Evolutionary conservation across 1,139 yeast genomes (phyloP), one percentile per base, ranked within the genome.

Genomic region (Geotrichum klebahnii): DNA sequence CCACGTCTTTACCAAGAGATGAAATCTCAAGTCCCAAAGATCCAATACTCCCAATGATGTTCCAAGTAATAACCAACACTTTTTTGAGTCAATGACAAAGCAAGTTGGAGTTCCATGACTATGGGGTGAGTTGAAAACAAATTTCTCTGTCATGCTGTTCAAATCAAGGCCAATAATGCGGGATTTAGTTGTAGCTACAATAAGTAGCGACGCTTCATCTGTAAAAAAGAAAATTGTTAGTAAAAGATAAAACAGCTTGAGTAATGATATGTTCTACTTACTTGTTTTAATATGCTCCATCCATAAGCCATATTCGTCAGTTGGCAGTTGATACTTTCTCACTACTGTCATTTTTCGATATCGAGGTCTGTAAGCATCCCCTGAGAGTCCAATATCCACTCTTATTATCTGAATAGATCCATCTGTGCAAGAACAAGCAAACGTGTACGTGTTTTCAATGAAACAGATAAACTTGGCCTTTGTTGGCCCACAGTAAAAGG

Each of bases 11-110:
- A 86, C 70, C 43, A 78, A 68, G 0, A 84, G 58, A 35, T 73
- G 74, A 63, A 88, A 87, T 50, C 96, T 71, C 39, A 85, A 59
- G 65, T 90, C 97, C 95, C 96, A 89, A 19, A 92, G 66, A 55
- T 80, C 80, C 29, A 92, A 64, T 0, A 82, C 69, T 1, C 97
- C 97, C 41, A 75, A 76, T 1, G 78, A 71, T 0, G 97, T 86
- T 0, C 96, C 97, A 2, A 84, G 63, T 3, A 88, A 64, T 3
- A 85, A 60, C 90, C 96, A 87, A 5, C 69, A 65, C 40, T 71
- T 72, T 19, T 72, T 66, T 0, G 67, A 66, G 53, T 82, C 85
- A n/a, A 84, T 67, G 1, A 79, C 74, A 58, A 88, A 77, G 20
- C 82, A 68, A 0, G 81, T 77, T 0, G 83, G 76, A 2, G 77